A percentile compares a stretch with the other conserved stretches of the same genome.
These are phyloP conservation scores for Chenopodium berlandieri DNA, from an alignment of 148 eudicot species.

Conservation along the genomic window DNA sequence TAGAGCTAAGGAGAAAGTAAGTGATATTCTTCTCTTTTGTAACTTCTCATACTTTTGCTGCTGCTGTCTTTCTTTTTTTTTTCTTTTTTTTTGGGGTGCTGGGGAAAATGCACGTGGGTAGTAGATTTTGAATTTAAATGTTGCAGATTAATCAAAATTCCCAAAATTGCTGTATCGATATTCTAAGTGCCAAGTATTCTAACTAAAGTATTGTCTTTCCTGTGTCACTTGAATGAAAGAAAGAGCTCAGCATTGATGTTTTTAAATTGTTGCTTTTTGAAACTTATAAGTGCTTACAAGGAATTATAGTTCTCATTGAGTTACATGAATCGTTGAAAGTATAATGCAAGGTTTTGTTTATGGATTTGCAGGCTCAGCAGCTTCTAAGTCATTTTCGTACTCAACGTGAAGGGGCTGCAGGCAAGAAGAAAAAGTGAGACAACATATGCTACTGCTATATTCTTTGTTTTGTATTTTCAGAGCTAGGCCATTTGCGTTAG, in stretches of 20 bases:
- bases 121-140: not conserved
- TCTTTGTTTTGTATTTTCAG: not conserved
- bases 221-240: too few species aligned
- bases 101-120: not conserved
- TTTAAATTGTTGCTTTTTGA: not conserved
- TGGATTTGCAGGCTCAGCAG: conserved; percentile 73
- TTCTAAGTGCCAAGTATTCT: too few species aligned
- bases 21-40: not conserved
- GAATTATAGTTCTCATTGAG: not conserved
- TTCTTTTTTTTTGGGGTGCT: not conserved
- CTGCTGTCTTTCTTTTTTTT: not conserved
- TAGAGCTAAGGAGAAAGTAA: conserved; percentile 94
- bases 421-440: conserved; percentile 46
- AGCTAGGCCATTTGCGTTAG: conserved; percentile 16
- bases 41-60: not conserved
- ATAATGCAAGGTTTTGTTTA: not conserved
- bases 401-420: conserved; percentile 70
- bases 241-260: not conserved
- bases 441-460: not conserved
- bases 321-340: not conserved
- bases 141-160: not conserved
- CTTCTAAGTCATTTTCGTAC: conserved; percentile 86
- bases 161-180: not conserved
- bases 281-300: not conserved
- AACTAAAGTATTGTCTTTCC: too few species aligned